Evolutionary conservation across 176 grass and related monocot genomes (phyloP).

Genomic region (Chrysopogon serrulatus): DNA sequence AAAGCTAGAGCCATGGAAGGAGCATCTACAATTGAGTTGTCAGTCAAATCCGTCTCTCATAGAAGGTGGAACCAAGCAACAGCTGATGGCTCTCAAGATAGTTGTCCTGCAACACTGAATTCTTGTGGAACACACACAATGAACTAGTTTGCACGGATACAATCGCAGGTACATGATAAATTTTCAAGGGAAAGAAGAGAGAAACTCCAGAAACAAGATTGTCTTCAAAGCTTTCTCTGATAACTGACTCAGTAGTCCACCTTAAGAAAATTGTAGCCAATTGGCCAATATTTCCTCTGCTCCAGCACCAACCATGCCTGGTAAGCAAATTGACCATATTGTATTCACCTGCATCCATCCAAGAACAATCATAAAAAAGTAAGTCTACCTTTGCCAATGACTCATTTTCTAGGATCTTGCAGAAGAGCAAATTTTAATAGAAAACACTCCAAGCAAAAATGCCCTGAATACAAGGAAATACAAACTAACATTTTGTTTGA

Average conservation of each 20-base stretch:
- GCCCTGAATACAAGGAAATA: not conserved
- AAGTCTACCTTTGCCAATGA: slow-evolving; percentile 1
- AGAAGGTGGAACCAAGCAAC: slow-evolving; percentile 1
- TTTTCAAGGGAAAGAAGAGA: slow-evolving; percentile 28
- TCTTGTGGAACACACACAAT: slow-evolving; percentile 2
- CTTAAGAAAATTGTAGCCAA: slow-evolving; percentile 7
- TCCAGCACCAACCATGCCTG: slow-evolving; percentile 3
- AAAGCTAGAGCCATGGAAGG: slow-evolving; percentile 22
- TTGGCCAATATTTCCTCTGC: slow-evolving; percentile 9
- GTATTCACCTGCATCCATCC: slow-evolving; percentile 36
- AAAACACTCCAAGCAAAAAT: not conserved
- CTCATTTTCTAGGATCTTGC: not conserved
- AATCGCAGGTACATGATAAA: not conserved
- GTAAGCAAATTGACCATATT: slow-evolving; percentile 36
- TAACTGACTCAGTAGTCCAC: not conserved
- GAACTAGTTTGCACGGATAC: slow-evolving; percentile 23
- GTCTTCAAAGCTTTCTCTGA: slow-evolving; percentile 16
- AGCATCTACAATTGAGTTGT: not conserved
- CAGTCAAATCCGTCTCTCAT: slow-evolving; percentile 18
- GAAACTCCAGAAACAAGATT: slow-evolving; percentile 12
- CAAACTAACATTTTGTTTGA: not conserved
- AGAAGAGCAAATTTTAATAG: not conserved
- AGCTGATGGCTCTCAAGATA: not conserved
- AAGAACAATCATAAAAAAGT: not conserved
- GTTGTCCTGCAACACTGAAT: not conserved